Evolutionary conservation across 768 basidiomycete species (phyloP), one percentile per base, ranked within the genome.

Genomic region (Trametopsis cervina): DNA sequence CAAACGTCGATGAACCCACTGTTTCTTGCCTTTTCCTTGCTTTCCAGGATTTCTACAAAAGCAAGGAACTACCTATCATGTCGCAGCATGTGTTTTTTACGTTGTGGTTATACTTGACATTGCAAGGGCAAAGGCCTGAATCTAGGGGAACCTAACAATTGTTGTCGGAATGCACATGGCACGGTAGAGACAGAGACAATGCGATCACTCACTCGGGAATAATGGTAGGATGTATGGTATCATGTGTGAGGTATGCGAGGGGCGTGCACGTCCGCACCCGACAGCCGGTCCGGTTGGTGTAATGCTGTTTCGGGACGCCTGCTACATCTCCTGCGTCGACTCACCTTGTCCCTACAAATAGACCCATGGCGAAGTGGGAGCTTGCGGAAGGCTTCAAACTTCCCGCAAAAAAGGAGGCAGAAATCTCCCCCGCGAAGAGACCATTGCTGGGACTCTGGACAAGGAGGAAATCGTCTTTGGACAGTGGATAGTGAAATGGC

Each of bases 271-370:
- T 15, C 29, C 9, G 15, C 29, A 7, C 9, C 29, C 9, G 29
- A 15, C 29, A 33, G 29, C 29, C 15, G 38, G 9, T 20, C 38
- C 26, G 11, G 46, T 86, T 80, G 9, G 80, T 80, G 63, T 95
- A 95, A 58, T 83, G 85, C 37, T 81, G 77, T 60, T 95, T 95
- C 1, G 91, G 90, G 52, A 79, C 76, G 0, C 76, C 63, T 97
- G 93, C 0, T 91, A 80, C 54, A 85, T 78, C 58, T 98, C 95
- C 63, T 95, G 92, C 15, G 89, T 94, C 82, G 2, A 73, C 73
- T 23, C 88, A 89, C 61, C 60, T 90, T 41, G 73, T 82, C 5
- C 78, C 78, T 42, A 80, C 83, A 0, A 67, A 63, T 47, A 74
- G 88, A 26, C 78, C 83, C 1, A 83, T 90, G 54, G 85, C 89